Evolutionary conservation across 2,329 filamentous ascomycete genomes (phyloP), one percentile per base, ranked within the genome.

Genomic region (Chrysoporthe cubensis): DNA sequence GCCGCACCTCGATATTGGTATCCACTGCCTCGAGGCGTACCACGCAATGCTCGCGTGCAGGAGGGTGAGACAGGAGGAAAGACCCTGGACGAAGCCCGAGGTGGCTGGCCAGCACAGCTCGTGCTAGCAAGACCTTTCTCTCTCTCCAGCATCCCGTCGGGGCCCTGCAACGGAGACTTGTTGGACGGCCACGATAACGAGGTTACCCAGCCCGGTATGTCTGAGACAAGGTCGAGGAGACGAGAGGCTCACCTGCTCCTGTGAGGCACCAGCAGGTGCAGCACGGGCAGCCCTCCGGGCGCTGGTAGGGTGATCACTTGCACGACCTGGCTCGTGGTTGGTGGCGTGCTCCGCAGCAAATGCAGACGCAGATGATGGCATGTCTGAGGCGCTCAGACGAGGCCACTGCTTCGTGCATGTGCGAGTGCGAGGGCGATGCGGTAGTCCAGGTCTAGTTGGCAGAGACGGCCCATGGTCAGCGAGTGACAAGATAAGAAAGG

Each of bases 161-260:
- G 26, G 11, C 21, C 32, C 16, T 54, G 11, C 42, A 26, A 21
- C 52, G 59, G 54, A 69, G 43, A 62, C n/a, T 63, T 44, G 50
- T 26, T 34, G 3, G 16, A 32, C 16, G 16, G 16, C 46, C 48
- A 54, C 42, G 64, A 66, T 66, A 57, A 66, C 54, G 26, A 57
- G 46, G 54, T 60, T 62, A 50, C 64, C 56, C 64, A 44, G 44
- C 46, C 26, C 26, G 37, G 63, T 42, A 64, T 69, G 67, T 69
- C 67, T 69, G 48, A 69, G 67, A 67, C 67, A 69, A 14, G 46
- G 21, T 62, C 61, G 65, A 58, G 59, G 60, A 69, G 64, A 60
- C 4, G 60, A 40, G 61, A 69, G 67, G 52, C 67, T 69, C 67
- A 66, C 60, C 64, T 63, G 64, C 54, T 61, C 54, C 64, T 40